A percentile compares a stretch with the other conserved stretches of the same genome.
Evolutionary conservation across 163 green algal species (phyloP).

Genomic region (Chlamydomonas reinhardtii): DNA sequence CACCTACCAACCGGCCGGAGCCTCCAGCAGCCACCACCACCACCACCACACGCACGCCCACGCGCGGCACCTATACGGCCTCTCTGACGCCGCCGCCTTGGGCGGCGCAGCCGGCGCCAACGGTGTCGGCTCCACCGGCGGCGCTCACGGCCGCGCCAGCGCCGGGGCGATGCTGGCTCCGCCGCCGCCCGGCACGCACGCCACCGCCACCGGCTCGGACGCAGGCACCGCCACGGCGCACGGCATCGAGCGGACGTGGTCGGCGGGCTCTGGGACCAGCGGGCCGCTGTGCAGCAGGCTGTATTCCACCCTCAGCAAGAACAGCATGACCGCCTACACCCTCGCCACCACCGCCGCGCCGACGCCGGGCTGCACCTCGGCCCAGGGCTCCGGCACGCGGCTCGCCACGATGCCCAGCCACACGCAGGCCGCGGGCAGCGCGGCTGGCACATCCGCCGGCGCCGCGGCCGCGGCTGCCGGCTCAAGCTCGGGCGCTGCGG

Average conservation of each 20-base stretch:
- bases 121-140: neutral
- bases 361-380: conserved; percentile 25
- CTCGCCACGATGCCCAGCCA: conserved; percentile 2
- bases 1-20: neutral
- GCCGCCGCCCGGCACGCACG: neutral
- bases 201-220: neutral
- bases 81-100: neutral
- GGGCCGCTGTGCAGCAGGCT: conserved; percentile 30
- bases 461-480: neutral
- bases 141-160: neutral
- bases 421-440: too few relatives aligned
- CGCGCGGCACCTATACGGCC: conserved; percentile 9
- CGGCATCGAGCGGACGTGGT: conserved; percentile 23
- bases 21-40: too few relatives aligned
- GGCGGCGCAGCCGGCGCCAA: neutral
- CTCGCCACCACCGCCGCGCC: conserved; percentile 19
- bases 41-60: neutral
- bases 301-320: conserved; percentile 19
- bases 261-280: conserved; percentile 1
- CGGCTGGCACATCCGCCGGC: neutral
- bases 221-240: neutral
- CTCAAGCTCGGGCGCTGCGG: too few relatives aligned
- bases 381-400: neutral
- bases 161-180: too few relatives aligned
- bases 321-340: conserved; percentile 14